Base-by-base conservation (phyloP, 2,329 filamentous ascomycete genomes). In the Fonsecaea pedrosoi region DNA sequence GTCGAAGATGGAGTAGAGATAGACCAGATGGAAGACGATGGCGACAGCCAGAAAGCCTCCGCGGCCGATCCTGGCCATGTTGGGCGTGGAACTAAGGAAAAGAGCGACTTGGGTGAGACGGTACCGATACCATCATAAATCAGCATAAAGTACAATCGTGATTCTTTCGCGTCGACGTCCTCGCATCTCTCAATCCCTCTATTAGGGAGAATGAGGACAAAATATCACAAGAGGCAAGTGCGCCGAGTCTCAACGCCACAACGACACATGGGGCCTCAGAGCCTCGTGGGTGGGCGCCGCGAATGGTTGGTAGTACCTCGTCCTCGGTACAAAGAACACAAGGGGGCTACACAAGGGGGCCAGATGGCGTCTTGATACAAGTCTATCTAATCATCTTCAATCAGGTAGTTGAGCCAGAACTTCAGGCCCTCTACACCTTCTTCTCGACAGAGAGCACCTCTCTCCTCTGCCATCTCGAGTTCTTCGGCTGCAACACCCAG, bases 1-100 rank as follows among this genome's bases (percentile, higher is more conserved):
- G 79, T 97, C 94, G 81, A 99, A 99, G 75, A 98, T 98, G 67
- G 93, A 97, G 77, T 90, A 91, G 64, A 97, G 90, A 79, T 99
- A 99, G 71, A 96, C 87, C 62, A 98, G 79, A 80, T 99, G 96
- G 78, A 99, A 99, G 68, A 94, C 82, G 76, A 97, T 86, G 73
- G 95, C 95, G 77, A 96, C 87, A 77, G 90, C 89, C 78, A 98
- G 81, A 78, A 99, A 98, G 77, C 89, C 90, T 76, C 91, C 87
- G 77, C 94, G 92, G 72, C 86, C 83, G 67, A 88, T 79, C 74
- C 86, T 85, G 70, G 81, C 80, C 82, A 83, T 83, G 64, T 69
- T 65, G 42, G 50, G 50, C 37, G 34, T 15, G 12, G 10, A 30
- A 25, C 30, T 59, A 53, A 57, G 45, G n/a, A 40, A 73, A 73